Evolutionary conservation across 2,329 filamentous ascomycete genomes (phyloP), one percentile per base, ranked within the genome.

Genomic region (Elsinoe fawcettii): DNA sequence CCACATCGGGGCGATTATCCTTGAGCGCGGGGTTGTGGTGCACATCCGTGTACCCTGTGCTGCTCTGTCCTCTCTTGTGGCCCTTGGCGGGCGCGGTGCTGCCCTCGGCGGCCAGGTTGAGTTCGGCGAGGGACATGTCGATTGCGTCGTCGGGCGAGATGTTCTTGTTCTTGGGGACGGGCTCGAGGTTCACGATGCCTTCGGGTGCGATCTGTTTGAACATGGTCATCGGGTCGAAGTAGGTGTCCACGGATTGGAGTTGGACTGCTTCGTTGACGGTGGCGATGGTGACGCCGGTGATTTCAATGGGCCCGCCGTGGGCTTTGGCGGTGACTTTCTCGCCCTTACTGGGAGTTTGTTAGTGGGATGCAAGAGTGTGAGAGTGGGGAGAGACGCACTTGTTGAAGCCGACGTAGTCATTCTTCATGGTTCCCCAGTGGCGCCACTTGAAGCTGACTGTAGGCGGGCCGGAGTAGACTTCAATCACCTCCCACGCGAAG

Each of bases 401-500:
- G 61, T 86, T 84, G 56, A 80, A 75, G 1, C 82, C 83, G 1
- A 81, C 77, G 66, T 87, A 87, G 65, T 86, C 83, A 60, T 79
- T 80, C 71, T 80, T 80, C 80, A 87, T 86, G 3, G 72, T 69
- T 0, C 83, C 84, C 84, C 84, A 87, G 67, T 87, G 84, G 4
- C 84, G 74, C 84, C 84, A 87, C 63, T 80, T 76, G 67, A 86
- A 85, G 2, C 76, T 74, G 34, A 86, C 82, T 11, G 74, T 73
- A 1, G 84, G 84, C 22, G 83, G 83, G 0, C 81, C 83, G 60
- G 79, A 80, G 66, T 85, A 86, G 2, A 87, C 82, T 67, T 86
- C 84, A 14, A 85, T 66, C 1, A 87, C 83, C 70, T 87, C 84
- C 83, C 84, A 87, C 0, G 83, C 84, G 68, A 87, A 87, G 0